Conservation (phyloP, 225 moss, liverwort and hornwort species). For the Polytrichum formosum region DNA sequence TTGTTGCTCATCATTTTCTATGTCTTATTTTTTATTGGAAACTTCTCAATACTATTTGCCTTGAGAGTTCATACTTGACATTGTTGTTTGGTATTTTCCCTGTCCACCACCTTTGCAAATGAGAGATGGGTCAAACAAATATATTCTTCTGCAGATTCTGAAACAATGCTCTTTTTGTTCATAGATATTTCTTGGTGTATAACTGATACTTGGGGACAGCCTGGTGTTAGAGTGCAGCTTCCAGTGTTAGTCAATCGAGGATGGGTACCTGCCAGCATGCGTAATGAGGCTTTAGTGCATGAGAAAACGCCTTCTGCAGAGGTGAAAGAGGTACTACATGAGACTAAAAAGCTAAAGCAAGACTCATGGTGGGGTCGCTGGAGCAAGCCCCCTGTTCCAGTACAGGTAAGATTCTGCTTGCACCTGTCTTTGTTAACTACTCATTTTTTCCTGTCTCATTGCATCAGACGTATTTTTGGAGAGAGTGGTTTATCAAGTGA, state of each 20-base stretch:
- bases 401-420: constrained; percentile 13
- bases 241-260: constrained; percentile 95
- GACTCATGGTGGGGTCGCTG: constrained; percentile 47
- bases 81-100: no score
- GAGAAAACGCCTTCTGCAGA: constrained; percentile 6
- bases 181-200: neutral
- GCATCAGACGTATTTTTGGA: neutral
- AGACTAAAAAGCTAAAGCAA: constrained; percentile 21
- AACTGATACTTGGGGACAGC: constrained; percentile 56
- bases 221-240: constrained; percentile 89
- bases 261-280: constrained; percentile 85
- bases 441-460: neutral
- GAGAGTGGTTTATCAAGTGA: no score
- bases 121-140: no score
- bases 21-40: neutral
- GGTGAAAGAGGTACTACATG: constrained; percentile 42
- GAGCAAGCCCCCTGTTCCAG: constrained; percentile 31
- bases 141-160: no score
- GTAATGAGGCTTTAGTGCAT: constrained; percentile 45
- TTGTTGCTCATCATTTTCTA: neutral
- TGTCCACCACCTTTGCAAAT: no score
- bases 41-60: neutral
- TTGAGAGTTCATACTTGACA: no score
- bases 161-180: no score
- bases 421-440: neutral